Base-by-base conservation (phyloP, 2,329 filamentous ascomycete species). In the Aureobasidium uvarum region DNA sequence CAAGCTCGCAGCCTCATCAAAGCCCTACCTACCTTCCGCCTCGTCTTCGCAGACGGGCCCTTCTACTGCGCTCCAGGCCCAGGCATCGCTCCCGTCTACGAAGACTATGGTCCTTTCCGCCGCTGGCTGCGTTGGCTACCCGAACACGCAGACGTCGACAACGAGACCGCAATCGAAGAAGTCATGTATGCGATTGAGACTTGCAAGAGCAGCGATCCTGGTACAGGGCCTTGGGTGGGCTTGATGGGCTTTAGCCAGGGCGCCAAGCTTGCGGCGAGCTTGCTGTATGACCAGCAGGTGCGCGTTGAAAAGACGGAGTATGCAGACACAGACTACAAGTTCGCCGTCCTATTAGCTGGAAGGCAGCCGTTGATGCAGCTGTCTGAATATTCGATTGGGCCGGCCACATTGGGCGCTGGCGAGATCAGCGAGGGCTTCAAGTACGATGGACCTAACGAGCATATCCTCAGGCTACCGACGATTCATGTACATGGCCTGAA, bases 11-110 rank as follows among this genome's bases (percentile, higher is more conserved):
- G 79, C 5, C 75, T 86, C 7, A 77, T 80, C 62, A 72, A 74
- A 54, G 72, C 78, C 63, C 83, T 92, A 0, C 74, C 81, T 7
- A 76, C 82, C 52, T 91, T 92, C 75, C 86, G 90, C 46, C 82
- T 92, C 69, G 86, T 89, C 72, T 94, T 89, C 77, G 86, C 85
- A 69, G 85, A 92, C 70, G 90, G 81, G 0, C 89, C 89, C 1
- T 90, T 87, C 74, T 79, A 82, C 65, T 88, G 85, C 69, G 74
- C 80, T 2, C 78, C 89, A 0, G 86, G 88, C 46, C 81, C 85
- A 0, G 87, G 84, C 68, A 84, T 92, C 16, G 75, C 85, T 23
- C 75, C 81, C 16, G 86, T 90, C 5, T 93, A 90, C 74, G 83
- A 82, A 51, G 81, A 86, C 67, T 83, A 81, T 67, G 89, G 84